Evolutionary conservation across 441 rosid species (phyloP), one percentile per base, ranked within the genome.

Genomic region (Iberis amara): DNA sequence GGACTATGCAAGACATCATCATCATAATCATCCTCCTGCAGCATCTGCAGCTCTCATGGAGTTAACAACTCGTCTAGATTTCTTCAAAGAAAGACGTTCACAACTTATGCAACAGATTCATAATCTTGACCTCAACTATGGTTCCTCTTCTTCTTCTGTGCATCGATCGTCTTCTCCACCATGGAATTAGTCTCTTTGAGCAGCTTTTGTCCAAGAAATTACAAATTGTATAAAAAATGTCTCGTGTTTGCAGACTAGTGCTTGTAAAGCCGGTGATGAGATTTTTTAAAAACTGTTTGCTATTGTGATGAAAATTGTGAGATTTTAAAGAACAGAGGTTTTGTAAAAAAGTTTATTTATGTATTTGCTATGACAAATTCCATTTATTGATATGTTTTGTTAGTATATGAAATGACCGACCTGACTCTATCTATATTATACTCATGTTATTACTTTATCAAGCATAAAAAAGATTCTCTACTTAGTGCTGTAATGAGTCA

Each of bases 91-190:
- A 78, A 71, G 94, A 66, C 88, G 97, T 32, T 82, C 97, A 21
- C 94, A 89, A 64, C 84, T 89, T 11, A 89, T 89, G 82, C 90
- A 86, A 66, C 97, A 89, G 71, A 90, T 89, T 55, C 89, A 84
- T 67, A 86, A 76, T 70, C 97, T 89, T 40, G 95, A 86, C 72
- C 62, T 76, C 59, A 84, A 80, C 70, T 82, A 89, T n/a, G 90
- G 84, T 12, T 55, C 63, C 6, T 62, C 82, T 5, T 75, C 89
- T n/a, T 73, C 89, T 0, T 64, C 69, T 64, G 51, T 77, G 56
- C 86, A 76, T 55, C 75, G 76, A 67, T 81, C 91, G 8, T 73
- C 91, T 30, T 84, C 97, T n/a, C 97, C 94, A 0, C 82, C 95
- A 0, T 89, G 94, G 91, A 89, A 77, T 64, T 89, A 75, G 42